Evolutionary conservation across 2,329 filamentous ascomycete genomes (phyloP), one percentile per base, ranked within the genome.

Genomic region (Alternaria longipes): DNA sequence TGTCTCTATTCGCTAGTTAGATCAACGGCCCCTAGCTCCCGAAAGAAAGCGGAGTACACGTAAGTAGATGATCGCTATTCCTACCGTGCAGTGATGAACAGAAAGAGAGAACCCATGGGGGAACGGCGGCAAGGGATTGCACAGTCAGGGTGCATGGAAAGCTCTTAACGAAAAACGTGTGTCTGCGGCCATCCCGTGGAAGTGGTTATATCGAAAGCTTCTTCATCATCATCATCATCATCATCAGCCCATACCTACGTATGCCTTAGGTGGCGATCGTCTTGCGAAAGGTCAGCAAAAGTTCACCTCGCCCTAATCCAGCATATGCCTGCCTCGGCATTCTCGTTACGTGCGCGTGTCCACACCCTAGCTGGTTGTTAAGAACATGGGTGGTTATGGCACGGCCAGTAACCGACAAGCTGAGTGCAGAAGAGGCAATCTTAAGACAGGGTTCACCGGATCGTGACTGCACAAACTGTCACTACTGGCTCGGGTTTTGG

Each of bases 141-240:
- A 59, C 30, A 36, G 44, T 38, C 26, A 44, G 45, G 24, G n/a
- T 30, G 22, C 32, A 36, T 38, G 18, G 45, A 41, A 51, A 40
- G 38, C 20, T 60, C 26, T 60, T 45, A 32, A 46, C 52, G 57
- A 59, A 24, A 20, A 36, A 51, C 53, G 20, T 32, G 36, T 30
- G 34, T n/a, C 40, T 50, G 26, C 32, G 40, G 46, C 14, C 8
- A n/a, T 30, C 38, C 57, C 53, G 28, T 34, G 45, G 57, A 30
- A 51, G 32, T 50, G 57, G 45, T 56, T 18, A 38, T 38, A 38
- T 41, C 40, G 38, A 34, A 56, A 41, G 53, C 57, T 60, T 60
- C 47, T n/a, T 32, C 51, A 16, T 54, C 38, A 44, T 42, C 22
- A 54, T 44, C 51, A 42, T 32, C 51, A 16, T 54, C 38, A 44